Evolutionary conservation across 1,139 yeast species (phyloP), one percentile per base, ranked within the genome.

Genomic region (Lipomyces yarrowii): DNA sequence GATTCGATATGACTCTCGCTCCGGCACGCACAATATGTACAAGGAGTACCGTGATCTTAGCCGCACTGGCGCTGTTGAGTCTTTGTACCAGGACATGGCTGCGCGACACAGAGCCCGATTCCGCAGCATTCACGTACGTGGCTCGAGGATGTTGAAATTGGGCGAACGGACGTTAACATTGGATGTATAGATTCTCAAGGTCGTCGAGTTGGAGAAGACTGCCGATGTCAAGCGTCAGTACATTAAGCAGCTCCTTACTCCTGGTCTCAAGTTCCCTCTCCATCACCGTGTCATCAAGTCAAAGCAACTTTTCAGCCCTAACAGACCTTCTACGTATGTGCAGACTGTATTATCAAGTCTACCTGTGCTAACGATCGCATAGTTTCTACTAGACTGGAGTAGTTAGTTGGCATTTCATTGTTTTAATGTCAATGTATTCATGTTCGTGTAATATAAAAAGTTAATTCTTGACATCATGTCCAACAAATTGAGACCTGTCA

Each of bases 21-120:
- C 99, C 77, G 99, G 99, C 87, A 92, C 97, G 81, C 99, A 96
- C 96, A 94, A 94, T 96, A 94, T 94, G 98, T 94, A 94, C 98
- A 94, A 91, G 88, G 99, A 94, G 88, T 91, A 92, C 96, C 93
- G 99, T 86, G 99, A 94, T 79, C 96, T 93, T 78, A 86, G 98
- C 86, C 96, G 99, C 87, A 96, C 92, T 74, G 97, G 92, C 83
- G 99, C 99, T 78, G 98, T 94, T 81, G 97, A 91, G 84, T 87
- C 96, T 82, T 90, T 94, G 89, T 94, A 94, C 96, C 94, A 91
- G 84, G 99, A 96, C 85, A 90, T 94, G 89, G 99, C 99, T 84
- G 98, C 99, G 77, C 94, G 99, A 87, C 99, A 94, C 96, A 92
- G 99, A 90, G 96, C 99, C 81, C 92, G 99, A 88, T 94, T 94